A percentile compares a stretch with the other conserved stretches of the same genome.
Evolutionary conservation across 441 rosid species (phyloP).

Genomic region (Omphalea diandra): DNA sequence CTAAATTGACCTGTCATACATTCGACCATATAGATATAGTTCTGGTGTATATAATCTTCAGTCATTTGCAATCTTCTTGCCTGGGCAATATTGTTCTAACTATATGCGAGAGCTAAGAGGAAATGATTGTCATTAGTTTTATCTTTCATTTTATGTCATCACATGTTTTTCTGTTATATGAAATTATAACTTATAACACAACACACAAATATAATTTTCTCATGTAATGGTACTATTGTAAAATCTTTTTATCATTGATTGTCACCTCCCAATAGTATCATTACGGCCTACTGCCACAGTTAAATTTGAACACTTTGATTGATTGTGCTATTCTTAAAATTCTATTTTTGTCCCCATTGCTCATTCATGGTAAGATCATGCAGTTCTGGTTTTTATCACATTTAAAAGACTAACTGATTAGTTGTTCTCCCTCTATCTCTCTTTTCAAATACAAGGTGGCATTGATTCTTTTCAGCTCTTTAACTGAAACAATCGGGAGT

Average conservation of each 20-base stretch:
- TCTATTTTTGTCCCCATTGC: not conserved
- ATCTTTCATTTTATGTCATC: not conserved
- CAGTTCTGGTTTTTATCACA: not conserved
- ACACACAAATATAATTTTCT: not conserved
- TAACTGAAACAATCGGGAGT: constrained; percentile 95
- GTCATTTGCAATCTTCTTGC: too few species aligned
- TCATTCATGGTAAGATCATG: not conserved
- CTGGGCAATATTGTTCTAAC: not conserved
- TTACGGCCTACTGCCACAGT: not conserved
- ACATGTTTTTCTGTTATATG: not conserved
- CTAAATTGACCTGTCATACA: not conserved
- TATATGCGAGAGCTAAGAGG: too few species aligned
- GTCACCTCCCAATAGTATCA: not conserved
- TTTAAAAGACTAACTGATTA: constrained; percentile 13
- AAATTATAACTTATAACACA: too few species aligned
- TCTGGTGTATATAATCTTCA: too few species aligned
- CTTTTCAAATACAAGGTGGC: constrained; percentile 64
- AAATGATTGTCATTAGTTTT: too few species aligned
- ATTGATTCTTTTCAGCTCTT: constrained; percentile 95
- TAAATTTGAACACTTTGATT: not conserved
- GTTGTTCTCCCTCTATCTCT: constrained; percentile 23
- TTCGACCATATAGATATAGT: not conserved
- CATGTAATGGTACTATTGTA: not conserved
- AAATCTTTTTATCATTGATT: not conserved
- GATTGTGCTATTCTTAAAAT: not conserved